Conservation (phyloP, 495 filamentous ascomycete genomes). For the Daldinia concentrica region DNA sequence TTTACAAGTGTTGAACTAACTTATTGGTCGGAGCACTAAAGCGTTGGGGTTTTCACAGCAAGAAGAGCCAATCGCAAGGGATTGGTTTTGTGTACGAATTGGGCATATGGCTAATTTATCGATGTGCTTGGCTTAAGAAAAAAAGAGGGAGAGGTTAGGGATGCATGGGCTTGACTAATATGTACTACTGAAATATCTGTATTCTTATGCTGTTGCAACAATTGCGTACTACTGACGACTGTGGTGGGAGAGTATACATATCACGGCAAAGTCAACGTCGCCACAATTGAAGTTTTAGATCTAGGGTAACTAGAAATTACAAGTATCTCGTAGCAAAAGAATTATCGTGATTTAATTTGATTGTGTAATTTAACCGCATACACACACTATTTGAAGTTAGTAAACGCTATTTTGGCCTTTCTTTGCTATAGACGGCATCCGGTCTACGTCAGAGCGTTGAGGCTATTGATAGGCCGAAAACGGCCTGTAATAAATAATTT, state of each 20-base stretch:
- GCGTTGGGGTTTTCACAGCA: background rate
- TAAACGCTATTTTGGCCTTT: conserved; percentile 7
- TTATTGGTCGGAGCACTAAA: background rate
- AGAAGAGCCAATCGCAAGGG: conserved; percentile 17
- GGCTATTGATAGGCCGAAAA: conserved; percentile 23
- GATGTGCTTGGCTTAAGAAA: conserved; percentile 2
- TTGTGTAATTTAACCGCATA: background rate
- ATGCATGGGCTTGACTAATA: conserved; percentile 19
- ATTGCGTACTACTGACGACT: background rate
- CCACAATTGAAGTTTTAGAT: background rate
- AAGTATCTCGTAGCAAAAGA: background rate
- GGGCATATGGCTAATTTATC: conserved; percentile 10
- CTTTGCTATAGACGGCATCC: background rate
- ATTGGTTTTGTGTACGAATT: background rate
- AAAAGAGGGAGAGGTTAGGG: background rate
- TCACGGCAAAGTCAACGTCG: background rate
- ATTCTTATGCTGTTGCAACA: conserved; percentile 15
- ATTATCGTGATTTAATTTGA: background rate
- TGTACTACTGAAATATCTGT: conserved; percentile 1
- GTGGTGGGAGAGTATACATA: background rate
- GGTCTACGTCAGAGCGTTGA: conserved; percentile 2
- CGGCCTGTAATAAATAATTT: conserved; percentile 17
- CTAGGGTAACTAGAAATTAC: background rate
- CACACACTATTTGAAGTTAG: background rate
- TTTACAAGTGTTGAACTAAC: background rate